Conservation (phyloP, 371 early-diverging fungal genomes). For the Mucor ambiguus region DNA sequence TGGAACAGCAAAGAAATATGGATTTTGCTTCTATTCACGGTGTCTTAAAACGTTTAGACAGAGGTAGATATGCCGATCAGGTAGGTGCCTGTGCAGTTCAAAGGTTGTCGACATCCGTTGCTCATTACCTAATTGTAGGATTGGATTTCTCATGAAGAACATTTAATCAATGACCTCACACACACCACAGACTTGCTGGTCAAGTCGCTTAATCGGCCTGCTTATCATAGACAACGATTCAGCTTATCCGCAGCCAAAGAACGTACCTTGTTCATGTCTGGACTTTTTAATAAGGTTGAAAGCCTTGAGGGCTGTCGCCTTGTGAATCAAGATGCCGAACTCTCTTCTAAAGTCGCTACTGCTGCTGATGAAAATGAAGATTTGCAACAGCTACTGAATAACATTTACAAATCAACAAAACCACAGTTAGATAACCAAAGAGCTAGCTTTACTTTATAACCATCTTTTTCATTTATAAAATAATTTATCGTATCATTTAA, state of each 20-base stretch:
- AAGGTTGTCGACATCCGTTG: background rate
- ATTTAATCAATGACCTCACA: constrained; percentile 47
- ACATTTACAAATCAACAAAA: constrained; percentile 27
- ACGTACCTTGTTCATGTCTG: constrained; percentile 6
- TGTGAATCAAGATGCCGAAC: constrained; percentile 38
- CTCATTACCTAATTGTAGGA: constrained; percentile 34
- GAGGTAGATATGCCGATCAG: constrained; percentile 34
- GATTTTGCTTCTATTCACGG: constrained; percentile 26
- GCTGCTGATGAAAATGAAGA: constrained; percentile 16
- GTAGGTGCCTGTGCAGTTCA: constrained; percentile 1
- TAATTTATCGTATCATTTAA: background rate
- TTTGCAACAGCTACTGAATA: constrained; percentile 29
- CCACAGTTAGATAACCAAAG: constrained; percentile 39
- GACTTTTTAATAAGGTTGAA: constrained; percentile 34
- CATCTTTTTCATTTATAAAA: background rate
- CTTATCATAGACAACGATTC: constrained; percentile 20
- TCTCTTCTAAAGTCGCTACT: background rate
- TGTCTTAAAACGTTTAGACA: constrained; percentile 28
- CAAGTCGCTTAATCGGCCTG: constrained; percentile 47
- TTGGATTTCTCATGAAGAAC: constrained; percentile 45
- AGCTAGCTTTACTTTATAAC: constrained; percentile 28
- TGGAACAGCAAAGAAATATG: constrained; percentile 20
- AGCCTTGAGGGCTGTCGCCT: constrained; percentile 34
- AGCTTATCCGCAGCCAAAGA: constrained; percentile 19
- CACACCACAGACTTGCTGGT: constrained; percentile 55